Evolutionary conservation across 1,284 basidiomycete genomes (phyloP), one percentile per base, ranked within the genome.

Genomic region (Volvariella volvacea): DNA sequence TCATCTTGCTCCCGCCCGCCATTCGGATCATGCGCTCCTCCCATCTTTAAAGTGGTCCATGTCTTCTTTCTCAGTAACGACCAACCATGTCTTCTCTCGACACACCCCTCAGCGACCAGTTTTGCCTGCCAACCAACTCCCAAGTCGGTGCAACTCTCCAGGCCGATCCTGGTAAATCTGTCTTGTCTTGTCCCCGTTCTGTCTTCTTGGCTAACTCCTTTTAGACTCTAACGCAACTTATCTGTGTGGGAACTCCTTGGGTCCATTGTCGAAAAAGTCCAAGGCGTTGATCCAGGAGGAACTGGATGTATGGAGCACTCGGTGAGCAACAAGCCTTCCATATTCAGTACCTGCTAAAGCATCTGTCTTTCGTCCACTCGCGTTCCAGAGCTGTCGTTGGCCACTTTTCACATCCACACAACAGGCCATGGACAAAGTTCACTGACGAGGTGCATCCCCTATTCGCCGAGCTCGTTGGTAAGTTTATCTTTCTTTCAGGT

Each of bases 171-270:
- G 59, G 65, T 67, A 44, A 50, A 60, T 49, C 9, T 41, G 22
- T 22, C 41, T 38, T 46, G 12, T 20, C 41, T 44, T 43, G 42
- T 50, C 41, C 33, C 32, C 38, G 12, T 22, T 33, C 20, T 16
- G 20, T 33, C 34, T 38, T 52, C 43, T 20, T 25, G 52, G 47
- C 41, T 48, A 38, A 52, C 43, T 42, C 46, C 40, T 51, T 53
- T 41, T 48, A 70, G 76, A 80, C 50, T 61, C 63, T 44, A 66
- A 73, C 46, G 80, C 80, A 60, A 80, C 85, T 33, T 99, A 99
- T 65, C 81, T 99, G 42, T 96, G 92, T 63, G 96, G 95, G 38
- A 99, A 99, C 68, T 97, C 93, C 36, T 78, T 99, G 2, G 95
- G 95, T 1, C 74, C 87, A 39, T 71, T 93, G 55, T 78, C 88